Base-by-base conservation (phyloP, 768 basidiomycete genomes). In the Phanerochaete carnosa region DNA sequence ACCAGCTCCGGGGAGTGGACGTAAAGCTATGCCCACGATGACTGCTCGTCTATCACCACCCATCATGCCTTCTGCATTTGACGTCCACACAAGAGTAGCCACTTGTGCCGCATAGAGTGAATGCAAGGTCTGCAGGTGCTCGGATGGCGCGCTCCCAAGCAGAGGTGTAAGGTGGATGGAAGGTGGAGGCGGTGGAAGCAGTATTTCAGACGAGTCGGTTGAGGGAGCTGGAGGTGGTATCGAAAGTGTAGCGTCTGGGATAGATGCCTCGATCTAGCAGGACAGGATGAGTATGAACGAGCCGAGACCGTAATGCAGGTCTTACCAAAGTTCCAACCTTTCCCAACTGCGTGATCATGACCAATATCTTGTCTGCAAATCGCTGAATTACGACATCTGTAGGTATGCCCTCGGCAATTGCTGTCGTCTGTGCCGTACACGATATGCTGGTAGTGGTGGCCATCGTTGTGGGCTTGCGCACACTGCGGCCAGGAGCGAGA, bases 321-420 rank as follows among this genome's bases (percentile, higher is more conserved):
- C 75, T 72, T 70, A 96, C 94, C 76, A 98, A 70, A 69, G 81
- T 86, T 58, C 95, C 95, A 13, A 96, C 88, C 83, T 94, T 95
- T 39, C 92, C 91, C 62, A 93, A 71, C 73, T 98, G 95, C 1
- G 94, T 95, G 56, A 98, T 80, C 25, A 97, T 78, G n/a, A 97
- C 87, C 22, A 98, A 77, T 13, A 85, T 77, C 26, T 93, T 82
- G 74, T 98, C 95, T 56, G 83, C 82, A 70, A 85, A 98, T 0
- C 78, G 76, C 67, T 97, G 94, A 7, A 95, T 70, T 47, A 95
- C 65, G 16, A 97, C 75, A 57, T 95, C 87, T 1, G 93, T 97
- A 19, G 70, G 73, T 13, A 79, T 73, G 13, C 84, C 89, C 46
- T 82, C 70, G 12, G 95, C 66, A 4, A 78, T 69, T 39, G 80